These are phyloP conservation scores for Stenocarpella maydis DNA, from an alignment of 2,329 filamentous ascomycete genomes.

Conservation along the genomic window DNA sequence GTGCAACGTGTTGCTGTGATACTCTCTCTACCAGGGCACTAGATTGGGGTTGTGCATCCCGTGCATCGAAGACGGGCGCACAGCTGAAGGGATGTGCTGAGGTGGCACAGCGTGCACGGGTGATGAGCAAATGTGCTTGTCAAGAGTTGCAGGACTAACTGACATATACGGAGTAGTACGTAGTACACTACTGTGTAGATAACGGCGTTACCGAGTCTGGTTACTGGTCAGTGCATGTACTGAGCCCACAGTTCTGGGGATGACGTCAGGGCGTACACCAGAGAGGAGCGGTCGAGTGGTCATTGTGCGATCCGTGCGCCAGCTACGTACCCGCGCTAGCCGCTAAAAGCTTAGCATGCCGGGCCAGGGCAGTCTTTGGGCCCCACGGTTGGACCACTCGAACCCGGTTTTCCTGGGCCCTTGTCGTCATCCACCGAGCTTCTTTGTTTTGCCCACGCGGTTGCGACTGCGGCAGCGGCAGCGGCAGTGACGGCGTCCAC, in stretches of 20 bases:
- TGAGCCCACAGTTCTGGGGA: not conserved
- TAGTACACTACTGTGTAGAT: too few relatives aligned
- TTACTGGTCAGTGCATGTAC: not conserved
- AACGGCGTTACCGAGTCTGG: constrained; percentile 6
- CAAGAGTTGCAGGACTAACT: too few relatives aligned
- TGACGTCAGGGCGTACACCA: constrained; percentile 27
- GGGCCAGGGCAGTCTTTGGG: constrained; percentile 10
- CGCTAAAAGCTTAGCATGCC: not conserved
- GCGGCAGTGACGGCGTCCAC: not conserved
- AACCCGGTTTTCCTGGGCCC: constrained; percentile 11
- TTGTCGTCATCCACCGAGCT: constrained; percentile 25
- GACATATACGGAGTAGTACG: too few relatives aligned
- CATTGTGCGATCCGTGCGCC: constrained; percentile 7
- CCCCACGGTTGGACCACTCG: constrained; percentile 18
- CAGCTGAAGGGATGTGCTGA: not conserved
- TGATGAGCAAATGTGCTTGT: not conserved
- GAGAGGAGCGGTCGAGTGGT: constrained; percentile 1
- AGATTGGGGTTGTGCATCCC: not conserved
- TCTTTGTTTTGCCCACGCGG: too few relatives aligned
- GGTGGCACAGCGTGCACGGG: not conserved
- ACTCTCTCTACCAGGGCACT: not conserved
- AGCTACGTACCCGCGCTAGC: not conserved
- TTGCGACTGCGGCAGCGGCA: too few relatives aligned
- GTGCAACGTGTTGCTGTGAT: not conserved
- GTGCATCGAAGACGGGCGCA: not conserved